phyloP scores from a whole-genome alignment of 805 yeast species.

The Myxozyma monticola region DNA sequence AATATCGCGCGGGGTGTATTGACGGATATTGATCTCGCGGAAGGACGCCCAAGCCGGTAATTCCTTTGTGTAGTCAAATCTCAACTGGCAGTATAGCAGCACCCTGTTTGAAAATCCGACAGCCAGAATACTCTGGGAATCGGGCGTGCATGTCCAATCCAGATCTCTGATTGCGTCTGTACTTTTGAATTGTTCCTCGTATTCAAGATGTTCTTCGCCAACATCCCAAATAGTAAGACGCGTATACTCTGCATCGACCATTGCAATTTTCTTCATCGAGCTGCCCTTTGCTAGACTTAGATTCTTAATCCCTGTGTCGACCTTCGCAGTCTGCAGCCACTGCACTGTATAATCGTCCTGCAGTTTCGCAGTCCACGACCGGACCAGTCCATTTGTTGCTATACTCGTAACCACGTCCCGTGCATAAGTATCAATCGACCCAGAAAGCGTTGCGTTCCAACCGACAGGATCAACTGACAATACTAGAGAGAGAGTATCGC shows the following conservation, averaged over 20 bases:
- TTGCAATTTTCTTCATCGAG: conserved; percentile 71
- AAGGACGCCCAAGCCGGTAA: conserved; percentile 77
- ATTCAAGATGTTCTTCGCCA: conserved; percentile 55
- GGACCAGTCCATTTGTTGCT: conserved; percentile 51
- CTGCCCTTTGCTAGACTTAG: conserved; percentile 68
- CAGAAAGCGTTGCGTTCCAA: conserved; percentile 44
- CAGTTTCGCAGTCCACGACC: conserved; percentile 49
- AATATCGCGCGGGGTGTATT: conserved; percentile 71
- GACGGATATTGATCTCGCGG: conserved; percentile 66
- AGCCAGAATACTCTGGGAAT: conserved; percentile 70
- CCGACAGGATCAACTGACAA: conserved; percentile 64
- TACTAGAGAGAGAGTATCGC: conserved; percentile 40
- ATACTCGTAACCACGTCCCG: conserved; percentile 60
- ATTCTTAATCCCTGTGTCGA: conserved; percentile 57
- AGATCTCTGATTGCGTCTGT: conserved; percentile 56
- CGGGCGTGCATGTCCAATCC: conserved; percentile 80
- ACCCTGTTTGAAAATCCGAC: conserved; percentile 71
- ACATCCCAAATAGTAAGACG: conserved; percentile 79
- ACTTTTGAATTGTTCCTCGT: conserved; percentile 44
- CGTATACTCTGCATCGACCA: conserved; percentile 56
- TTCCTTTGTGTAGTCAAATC: conserved; percentile 84
- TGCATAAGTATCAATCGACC: conserved; percentile 39
- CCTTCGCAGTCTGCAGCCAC: conserved; percentile 55
- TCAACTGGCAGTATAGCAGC: conserved; percentile 70
- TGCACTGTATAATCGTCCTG: conserved; percentile 34